Conservation (phyloP, 2,329 filamentous ascomycete genomes). For the Hypoxylon sp. region DNA sequence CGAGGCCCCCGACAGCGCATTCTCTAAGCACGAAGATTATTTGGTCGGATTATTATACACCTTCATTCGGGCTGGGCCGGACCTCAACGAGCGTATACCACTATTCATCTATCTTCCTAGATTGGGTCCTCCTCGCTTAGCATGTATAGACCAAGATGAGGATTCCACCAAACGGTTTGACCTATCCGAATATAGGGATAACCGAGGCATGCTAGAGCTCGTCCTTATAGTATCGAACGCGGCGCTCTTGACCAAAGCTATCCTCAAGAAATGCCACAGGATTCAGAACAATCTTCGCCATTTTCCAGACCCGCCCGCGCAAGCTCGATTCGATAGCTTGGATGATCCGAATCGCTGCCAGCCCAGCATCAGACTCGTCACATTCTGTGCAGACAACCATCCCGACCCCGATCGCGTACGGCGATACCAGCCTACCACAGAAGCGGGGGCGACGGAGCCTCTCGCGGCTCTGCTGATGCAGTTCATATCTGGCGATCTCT, state of each 20-base stretch:
- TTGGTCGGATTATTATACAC: background rate
- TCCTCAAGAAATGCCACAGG: background rate
- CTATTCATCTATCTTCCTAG: background rate
- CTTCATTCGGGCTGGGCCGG: background rate
- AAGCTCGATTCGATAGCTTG: background rate
- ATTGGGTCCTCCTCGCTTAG: too few species aligned
- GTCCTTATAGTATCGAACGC: background rate
- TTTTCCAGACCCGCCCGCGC: background rate
- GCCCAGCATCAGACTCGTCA: background rate
- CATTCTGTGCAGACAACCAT: background rate
- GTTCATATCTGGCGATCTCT: background rate
- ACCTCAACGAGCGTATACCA: constrained; percentile 11
- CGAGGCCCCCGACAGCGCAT: background rate
- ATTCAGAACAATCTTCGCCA: too few species aligned
- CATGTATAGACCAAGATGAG: too few species aligned
- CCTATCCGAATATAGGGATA: background rate
- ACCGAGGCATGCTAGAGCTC: background rate
- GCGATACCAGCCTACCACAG: background rate
- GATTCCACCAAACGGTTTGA: background rate
- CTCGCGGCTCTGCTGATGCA: background rate
- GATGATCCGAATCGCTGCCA: background rate
- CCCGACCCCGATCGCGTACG: too few species aligned
- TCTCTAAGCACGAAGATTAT: background rate
- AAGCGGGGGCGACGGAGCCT: background rate
- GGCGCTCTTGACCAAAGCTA: background rate